Evolutionary conservation across 306 rosid genomes (phyloP).

Genomic region (Myrica gale): DNA sequence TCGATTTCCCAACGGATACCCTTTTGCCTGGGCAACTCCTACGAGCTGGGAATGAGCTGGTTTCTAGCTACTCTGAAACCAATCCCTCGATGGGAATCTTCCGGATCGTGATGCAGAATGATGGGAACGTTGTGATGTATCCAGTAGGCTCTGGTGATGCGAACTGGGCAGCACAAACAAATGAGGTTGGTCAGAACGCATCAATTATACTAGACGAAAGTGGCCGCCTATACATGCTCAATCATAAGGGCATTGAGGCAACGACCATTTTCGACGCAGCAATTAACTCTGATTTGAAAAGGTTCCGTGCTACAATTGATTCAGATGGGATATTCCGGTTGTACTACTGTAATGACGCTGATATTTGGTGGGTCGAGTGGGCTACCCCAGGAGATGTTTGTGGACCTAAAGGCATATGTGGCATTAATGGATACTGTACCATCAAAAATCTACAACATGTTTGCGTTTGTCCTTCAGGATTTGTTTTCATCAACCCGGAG

Average conservation of each 20-base stretch:
- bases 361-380: not conserved
- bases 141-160: no score
- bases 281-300: not conserved
- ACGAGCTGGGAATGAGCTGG: not conserved
- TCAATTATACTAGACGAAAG: no score
- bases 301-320: not conserved
- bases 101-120: not conserved
- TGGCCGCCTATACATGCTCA: no score
- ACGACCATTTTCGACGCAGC: not conserved
- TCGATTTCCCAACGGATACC: not conserved
- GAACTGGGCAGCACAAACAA: no score
- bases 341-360: not conserved
- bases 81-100: not conserved
- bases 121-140: not conserved
- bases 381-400: not conserved
- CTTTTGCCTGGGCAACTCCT: not conserved
- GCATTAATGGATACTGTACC: not conserved
- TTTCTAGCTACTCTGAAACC: not conserved
- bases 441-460: not conserved
- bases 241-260: no score
- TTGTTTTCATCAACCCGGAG: not conserved
- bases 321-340: not conserved
- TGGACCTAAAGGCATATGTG: not conserved
- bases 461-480: not conserved
- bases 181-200: no score